Evolutionary conservation across 257 asterid species (phyloP).

Genomic region (Hygrophila difformis): DNA sequence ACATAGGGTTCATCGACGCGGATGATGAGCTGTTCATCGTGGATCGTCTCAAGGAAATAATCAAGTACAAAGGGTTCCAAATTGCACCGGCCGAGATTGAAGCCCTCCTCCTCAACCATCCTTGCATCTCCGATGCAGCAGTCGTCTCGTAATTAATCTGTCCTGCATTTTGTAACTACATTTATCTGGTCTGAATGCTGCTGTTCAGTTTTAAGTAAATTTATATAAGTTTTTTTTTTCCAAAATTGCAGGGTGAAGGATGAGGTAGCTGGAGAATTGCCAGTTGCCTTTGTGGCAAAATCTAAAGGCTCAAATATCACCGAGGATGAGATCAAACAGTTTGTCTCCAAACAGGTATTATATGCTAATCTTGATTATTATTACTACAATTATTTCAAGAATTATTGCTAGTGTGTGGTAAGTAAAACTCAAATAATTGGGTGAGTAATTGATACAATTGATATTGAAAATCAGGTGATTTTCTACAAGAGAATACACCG

Average conservation of each 20-base stretch:
- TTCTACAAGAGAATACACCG: conserved; percentile 75
- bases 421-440: too few relatives aligned
- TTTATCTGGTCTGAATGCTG: not conserved
- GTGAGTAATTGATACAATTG: not conserved
- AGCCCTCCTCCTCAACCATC: conserved; percentile 68
- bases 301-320: conserved; percentile 43
- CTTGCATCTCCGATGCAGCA: conserved; percentile 69
- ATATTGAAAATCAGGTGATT: too few relatives aligned
- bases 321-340: conserved; percentile 78
- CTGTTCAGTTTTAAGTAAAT: not conserved
- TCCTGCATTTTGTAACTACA: not conserved
- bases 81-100: conserved; percentile 96
- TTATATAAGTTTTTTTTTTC: not conserved
- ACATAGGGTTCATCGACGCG: conserved; percentile 62
- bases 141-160: conserved; percentile 55
- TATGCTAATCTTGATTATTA: too few relatives aligned
- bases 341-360: conserved; percentile 69
- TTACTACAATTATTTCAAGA: too few relatives aligned
- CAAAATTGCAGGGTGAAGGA: conserved; percentile 53
- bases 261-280: conserved; percentile 85
- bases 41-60: conserved; percentile 73
- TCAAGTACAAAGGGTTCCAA: conserved; percentile 85
- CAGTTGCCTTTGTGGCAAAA: conserved; percentile 77
- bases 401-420: too few relatives aligned
- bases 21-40: conserved; percentile 90